Conservation (phyloP, 1,139 yeast species). For the Insectozyma bohioensis region DNA sequence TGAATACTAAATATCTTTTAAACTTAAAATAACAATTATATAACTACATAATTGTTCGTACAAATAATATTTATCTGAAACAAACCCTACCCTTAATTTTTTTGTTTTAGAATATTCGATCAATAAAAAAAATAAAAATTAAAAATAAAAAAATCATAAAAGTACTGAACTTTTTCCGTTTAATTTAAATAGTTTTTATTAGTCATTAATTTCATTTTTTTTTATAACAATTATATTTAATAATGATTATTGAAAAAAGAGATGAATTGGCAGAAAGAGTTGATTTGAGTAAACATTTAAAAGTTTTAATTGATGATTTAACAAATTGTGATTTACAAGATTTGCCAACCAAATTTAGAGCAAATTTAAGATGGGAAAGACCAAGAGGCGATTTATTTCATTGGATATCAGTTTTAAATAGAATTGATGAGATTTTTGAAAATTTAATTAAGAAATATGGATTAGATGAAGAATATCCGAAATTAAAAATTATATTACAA, state of each 20-base stretch:
- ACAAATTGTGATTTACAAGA: constrained; percentile 28
- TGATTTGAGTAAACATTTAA: constrained; percentile 24
- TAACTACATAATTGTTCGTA: no score
- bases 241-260: constrained; percentile 35
- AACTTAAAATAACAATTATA: no score
- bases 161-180: no score
- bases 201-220: no score
- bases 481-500: constrained; percentile 42
- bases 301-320: constrained; percentile 37
- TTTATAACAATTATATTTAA: neutral
- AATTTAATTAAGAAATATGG: constrained; percentile 52
- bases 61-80: no score
- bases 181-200: no score
- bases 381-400: constrained; percentile 73
- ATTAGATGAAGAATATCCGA: constrained; percentile 47
- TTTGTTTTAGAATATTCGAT: no score
- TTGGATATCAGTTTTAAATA: constrained; percentile 76
- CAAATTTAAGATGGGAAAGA: constrained; percentile 53
- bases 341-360: constrained; percentile 30
- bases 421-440: constrained; percentile 70
- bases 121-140: no score
- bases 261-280: constrained; percentile 27
- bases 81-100: no score
- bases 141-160: no score
- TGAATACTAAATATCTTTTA: no score